Percentiles rank a stretch among this genome's conserved stretches.
Conservation (phyloP, 345 rosid genomes). For the Syzygium jambos region DNA sequence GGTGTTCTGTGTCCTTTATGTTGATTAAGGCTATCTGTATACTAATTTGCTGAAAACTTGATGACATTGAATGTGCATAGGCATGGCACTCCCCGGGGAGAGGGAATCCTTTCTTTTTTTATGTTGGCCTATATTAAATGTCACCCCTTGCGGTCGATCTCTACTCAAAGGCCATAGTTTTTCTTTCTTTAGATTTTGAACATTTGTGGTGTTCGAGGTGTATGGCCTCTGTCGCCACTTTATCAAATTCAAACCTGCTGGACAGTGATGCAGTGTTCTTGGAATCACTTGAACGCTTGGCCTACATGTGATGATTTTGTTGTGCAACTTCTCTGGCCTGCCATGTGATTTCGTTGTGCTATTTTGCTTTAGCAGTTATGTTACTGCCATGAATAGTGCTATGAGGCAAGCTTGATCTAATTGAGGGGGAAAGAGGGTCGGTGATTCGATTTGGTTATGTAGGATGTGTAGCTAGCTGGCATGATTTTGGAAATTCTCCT, state of each 20-base stretch:
- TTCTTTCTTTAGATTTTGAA: neutral
- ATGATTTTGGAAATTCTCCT: neutral
- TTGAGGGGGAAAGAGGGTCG: neutral
- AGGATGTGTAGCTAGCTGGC: neutral
- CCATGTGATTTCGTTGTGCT: neutral
- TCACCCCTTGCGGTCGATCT: neutral
- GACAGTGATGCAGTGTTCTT: neutral
- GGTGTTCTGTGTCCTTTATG: neutral
- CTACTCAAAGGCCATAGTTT: neutral
- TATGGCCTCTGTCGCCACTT: neutral
- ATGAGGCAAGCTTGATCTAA: neutral
- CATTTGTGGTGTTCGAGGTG: neutral
- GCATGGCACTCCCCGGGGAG: neutral
- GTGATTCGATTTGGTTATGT: neutral
- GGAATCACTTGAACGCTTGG: neutral
- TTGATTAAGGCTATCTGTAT: neutral
- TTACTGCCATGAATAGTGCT: neutral
- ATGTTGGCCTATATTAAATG: neutral
- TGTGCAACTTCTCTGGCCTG: neutral
- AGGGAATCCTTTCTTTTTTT: neutral
- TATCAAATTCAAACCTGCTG: neutral
- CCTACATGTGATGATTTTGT: neutral
- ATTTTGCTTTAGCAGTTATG: neutral
- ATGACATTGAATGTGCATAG: neutral
- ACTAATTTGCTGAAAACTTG: neutral